These are phyloP conservation scores for Ophiognomonia clavigignenti-juglandacearum DNA, from an alignment of 2,329 filamentous ascomycete genomes.

Conservation along the genomic window DNA sequence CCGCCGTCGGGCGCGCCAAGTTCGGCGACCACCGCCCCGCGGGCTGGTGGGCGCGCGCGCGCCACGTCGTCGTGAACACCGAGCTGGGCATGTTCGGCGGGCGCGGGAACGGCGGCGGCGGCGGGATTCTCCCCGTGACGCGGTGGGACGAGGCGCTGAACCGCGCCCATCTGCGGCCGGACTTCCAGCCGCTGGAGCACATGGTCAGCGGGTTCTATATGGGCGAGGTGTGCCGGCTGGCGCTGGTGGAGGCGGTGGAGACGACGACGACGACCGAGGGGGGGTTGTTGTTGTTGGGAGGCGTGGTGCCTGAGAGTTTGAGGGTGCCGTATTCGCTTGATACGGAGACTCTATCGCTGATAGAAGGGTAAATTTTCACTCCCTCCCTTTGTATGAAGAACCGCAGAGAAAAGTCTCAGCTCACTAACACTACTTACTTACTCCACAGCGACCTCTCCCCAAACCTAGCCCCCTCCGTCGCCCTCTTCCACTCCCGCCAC, in stretches of 20 bases:
- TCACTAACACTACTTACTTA: not conserved
- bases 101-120: too few species aligned
- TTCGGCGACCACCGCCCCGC: conserved; percentile 50
- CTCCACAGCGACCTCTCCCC: conserved; percentile 38
- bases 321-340: conserved; percentile 51
- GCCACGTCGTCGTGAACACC: conserved; percentile 62
- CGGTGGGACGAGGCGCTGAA: conserved; percentile 55
- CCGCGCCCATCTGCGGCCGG: conserved; percentile 46
- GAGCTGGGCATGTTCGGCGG: conserved; percentile 67
- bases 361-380: conserved; percentile 48
- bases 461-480: conserved; percentile 40
- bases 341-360: conserved; percentile 54
- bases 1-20: conserved; percentile 49
- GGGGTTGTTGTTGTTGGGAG: too few species aligned
- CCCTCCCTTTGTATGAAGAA: too few species aligned
- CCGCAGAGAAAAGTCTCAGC: not conserved
- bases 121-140: conserved; percentile 53
- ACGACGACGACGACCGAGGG: conserved; percentile 42
- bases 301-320: conserved; percentile 50
- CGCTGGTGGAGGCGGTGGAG: conserved; percentile 54
- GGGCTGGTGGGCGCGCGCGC: conserved; percentile 53
- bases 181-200: conserved; percentile 59
- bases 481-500: conserved; percentile 45
- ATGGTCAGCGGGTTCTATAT: conserved; percentile 63
- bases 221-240: conserved; percentile 58